phyloP scores from a whole-genome alignment of 2,329 filamentous ascomycete genomes.

The Penicillium sp. region DNA sequence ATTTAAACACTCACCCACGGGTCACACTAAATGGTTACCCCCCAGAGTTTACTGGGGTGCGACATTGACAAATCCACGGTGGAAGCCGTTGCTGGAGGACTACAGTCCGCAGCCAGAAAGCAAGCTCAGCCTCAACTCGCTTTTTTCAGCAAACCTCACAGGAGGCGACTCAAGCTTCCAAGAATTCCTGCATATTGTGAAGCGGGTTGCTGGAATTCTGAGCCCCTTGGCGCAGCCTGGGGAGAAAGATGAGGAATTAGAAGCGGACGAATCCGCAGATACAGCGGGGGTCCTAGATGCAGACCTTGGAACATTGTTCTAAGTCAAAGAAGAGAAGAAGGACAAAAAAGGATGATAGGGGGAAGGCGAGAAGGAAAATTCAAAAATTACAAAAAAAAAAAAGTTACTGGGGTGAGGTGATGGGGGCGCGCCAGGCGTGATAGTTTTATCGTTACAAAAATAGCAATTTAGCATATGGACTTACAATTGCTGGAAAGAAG shows the following conservation, averaged over 20 bases:
- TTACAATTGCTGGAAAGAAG: no score
- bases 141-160: slow-evolving; percentile 42
- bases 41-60: slow-evolving; percentile 42
- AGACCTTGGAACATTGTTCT: slow-evolving; percentile 37
- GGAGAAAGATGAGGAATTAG: not conserved
- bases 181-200: slow-evolving; percentile 40
- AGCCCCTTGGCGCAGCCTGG: not conserved
- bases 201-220: slow-evolving; percentile 32
- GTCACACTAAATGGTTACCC: slow-evolving; percentile 5
- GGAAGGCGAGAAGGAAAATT: no score
- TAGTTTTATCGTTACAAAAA: no score
- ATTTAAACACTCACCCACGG: slow-evolving; percentile 26
- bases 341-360: no score
- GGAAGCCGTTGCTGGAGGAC: slow-evolving; percentile 33
- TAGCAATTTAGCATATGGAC: no score
- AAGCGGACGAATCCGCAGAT: not conserved
- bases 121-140: slow-evolving; percentile 35
- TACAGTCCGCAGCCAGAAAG: not conserved
- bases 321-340: not conserved
- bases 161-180: slow-evolving; percentile 38
- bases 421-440: no score
- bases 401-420: no score
- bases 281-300: slow-evolving; percentile 21
- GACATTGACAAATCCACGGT: slow-evolving; percentile 41
- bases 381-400: no score